Evolutionary conservation across 2,329 filamentous ascomycete genomes (phyloP).

Genomic region (Colletotrichum limetticola): DNA sequence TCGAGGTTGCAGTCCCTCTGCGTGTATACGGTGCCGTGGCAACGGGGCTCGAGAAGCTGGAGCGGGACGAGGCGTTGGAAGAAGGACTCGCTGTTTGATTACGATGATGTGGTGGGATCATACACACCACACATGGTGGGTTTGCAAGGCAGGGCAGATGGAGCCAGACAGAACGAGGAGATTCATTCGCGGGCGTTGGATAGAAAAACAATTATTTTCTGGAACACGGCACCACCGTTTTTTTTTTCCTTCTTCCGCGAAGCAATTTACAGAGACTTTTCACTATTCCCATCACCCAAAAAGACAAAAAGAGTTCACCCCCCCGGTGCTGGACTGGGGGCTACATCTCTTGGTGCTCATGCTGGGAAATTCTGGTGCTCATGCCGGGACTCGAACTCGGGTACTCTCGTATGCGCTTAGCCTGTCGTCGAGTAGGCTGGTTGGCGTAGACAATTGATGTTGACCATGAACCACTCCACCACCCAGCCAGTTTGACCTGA

Average conservation of each 20-base stretch:
- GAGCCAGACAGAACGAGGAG: conserved; percentile 10
- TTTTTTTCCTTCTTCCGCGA: neutral
- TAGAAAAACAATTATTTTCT: conserved; percentile 16
- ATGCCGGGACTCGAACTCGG: too few species aligned
- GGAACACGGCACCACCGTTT: conserved; percentile 11
- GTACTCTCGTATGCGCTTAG: too few species aligned
- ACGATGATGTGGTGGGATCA: neutral
- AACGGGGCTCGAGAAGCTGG: conserved; percentile 65
- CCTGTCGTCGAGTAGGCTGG: too few species aligned
- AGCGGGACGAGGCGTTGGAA: conserved; percentile 64
- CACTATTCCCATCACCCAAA: too few species aligned
- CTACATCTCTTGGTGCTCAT: too few species aligned
- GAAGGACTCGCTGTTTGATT: conserved; percentile 54
- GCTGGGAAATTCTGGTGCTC: too few species aligned
- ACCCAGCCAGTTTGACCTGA: too few species aligned
- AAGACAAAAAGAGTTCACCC: too few species aligned
- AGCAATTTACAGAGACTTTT: neutral
- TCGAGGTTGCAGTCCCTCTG: conserved; percentile 87
- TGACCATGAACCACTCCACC: too few species aligned
- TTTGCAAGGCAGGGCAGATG: neutral
- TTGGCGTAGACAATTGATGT: too few species aligned
- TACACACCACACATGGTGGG: neutral
- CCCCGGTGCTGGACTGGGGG: too few species aligned
- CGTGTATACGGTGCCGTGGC: conserved; percentile 78
- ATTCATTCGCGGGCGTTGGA: conserved; percentile 23